Evolutionary conservation across 305 asterid genomes (phyloP), one percentile per base, ranked within the genome.

Genomic region (Striga hermonthica): DNA sequence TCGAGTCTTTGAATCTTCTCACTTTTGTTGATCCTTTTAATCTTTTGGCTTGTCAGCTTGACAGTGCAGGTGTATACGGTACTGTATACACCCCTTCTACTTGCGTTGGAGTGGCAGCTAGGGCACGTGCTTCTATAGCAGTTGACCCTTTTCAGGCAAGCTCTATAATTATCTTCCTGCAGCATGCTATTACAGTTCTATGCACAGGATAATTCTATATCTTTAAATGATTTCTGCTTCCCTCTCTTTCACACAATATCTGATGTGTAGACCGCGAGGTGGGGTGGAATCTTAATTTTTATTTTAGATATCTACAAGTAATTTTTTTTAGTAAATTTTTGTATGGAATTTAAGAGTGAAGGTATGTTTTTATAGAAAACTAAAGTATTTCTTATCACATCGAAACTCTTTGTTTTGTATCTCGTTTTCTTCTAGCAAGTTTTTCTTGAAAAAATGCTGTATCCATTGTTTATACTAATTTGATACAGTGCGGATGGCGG

Each of bases 71-170:
- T 71, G 54, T 75, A 41, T 37, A 43, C 7, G 70, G 79, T 16
- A 62, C 64, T 15, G 47, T 83, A 38, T 78, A 67, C 40, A 50
- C 74, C 71, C 56, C 83, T n/a, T 60, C 74, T 50, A 49, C 63
- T 62, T 83, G 77, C 70, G 54, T 34, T 64, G 88, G 85, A 66
- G 75, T 78, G 48, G 88, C 85, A 44, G 85, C 82, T 38, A 75
- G 82, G n/a, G 88, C 82, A 13, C 57, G 67, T 22, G 65, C 68
- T 56, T 52, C 75, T 4, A 49, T 83, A 60, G 66, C 75, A 47
- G 63, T 78, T 31, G 78, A 75, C 52, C 81, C 83, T 36, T 54
- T 28, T 12, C 67, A 78, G 81, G 88, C 60, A 72, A 73, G 78
- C 28, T 53, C 16, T 16, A n/a, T 22, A 22, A 22, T 13, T 65